Base-by-base conservation (phyloP, 768 basidiomycete species). In the Suillus paluster region DNA sequence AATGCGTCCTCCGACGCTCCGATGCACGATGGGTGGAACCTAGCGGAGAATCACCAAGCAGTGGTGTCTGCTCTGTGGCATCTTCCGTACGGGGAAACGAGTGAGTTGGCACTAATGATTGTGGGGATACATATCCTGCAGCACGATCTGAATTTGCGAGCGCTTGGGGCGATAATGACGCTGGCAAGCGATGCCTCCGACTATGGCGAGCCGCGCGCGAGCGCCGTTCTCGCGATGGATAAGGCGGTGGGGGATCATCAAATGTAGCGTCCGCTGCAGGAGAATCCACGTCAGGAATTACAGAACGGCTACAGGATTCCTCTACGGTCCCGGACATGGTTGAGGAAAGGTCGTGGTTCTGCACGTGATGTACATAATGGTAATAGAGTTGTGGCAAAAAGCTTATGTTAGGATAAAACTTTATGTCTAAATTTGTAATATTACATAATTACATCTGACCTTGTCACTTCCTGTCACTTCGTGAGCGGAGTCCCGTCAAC, bases 211-310 rank as follows among this genome's bases (percentile, higher is more conserved):
- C 66, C 49, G 75, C 62, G 57, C 81, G 74, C 8, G 73, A 59
- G 41, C 83, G 82, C 23, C 85, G 78, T 62, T 81, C 71, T 38
- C 73, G 76, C 1, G 80, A 78, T 21, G 88, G 89, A 72, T 91
- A 91, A 2, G 90, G 90, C 0, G 90, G 90, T 11, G 90, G 90
- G 4, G 90, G 90, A 66, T 91, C 89, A 11, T 73, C n/a, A n/a
- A 61, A 59, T 2, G 67, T 53, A 19, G 25, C 36, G 12, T 12
- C 60, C 63, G 46, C 48, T 21, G 67, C 68, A 30, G 66, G 54
- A 58, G 9, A 39, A 33, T 56, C 46, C 11, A 9, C 14, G 58
- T 12, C n/a, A 5, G 10, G n/a, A 33, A 25, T 23, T 50, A 7
- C n/a, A 56, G 23, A 4, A 27, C n/a, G 6, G 11, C 33, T 49